These are phyloP conservation scores for Melanogaster broomeanus DNA, from an alignment of 768 basidiomycete genomes.

Conservation along the genomic window DNA sequence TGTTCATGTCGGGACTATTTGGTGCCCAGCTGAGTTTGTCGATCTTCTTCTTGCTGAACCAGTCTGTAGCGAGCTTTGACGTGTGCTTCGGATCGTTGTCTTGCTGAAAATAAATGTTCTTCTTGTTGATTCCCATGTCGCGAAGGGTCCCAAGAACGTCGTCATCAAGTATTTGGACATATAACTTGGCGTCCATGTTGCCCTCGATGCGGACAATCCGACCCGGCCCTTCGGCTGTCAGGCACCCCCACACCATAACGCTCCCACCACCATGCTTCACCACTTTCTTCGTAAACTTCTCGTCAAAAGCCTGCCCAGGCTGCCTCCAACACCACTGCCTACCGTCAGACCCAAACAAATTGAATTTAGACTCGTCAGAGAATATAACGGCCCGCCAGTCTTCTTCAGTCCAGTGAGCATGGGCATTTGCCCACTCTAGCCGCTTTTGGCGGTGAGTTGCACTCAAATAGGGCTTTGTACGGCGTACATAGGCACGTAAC, in stretches of 20 bases:
- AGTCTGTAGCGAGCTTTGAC: constrained; percentile 21
- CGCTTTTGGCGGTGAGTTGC: constrained; percentile 14
- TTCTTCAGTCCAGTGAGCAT: constrained; percentile 26
- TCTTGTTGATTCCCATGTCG: constrained; percentile 17
- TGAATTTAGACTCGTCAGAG: constrained; percentile 37
- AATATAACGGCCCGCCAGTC: constrained; percentile 32
- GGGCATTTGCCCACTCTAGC: constrained; percentile 22
- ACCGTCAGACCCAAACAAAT: constrained; percentile 35
- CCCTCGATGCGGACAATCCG: constrained; percentile 34
- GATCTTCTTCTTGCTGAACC: constrained; percentile 32
- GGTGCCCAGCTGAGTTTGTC: constrained; percentile 34
- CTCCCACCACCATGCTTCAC: constrained; percentile 39
- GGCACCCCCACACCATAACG: constrained; percentile 39
- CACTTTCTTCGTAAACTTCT: constrained; percentile 21
- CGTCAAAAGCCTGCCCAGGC: constrained; percentile 26
- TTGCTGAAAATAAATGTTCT: constrained; percentile 38
- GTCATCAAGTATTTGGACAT: constrained; percentile 31
- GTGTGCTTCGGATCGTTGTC: constrained; percentile 43
- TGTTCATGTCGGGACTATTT: constrained; percentile 37
- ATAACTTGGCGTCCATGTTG: constrained; percentile 28
- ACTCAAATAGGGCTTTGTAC: constrained; percentile 22
- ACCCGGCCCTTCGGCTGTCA: constrained; percentile 30
- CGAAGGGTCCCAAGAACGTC: constrained; percentile 26
- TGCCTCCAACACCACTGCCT: constrained; percentile 30
- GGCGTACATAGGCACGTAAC: neutral